Evolutionary conservation across 495 filamentous ascomycete species (phyloP).

Genomic region (Penicillium waksmanii): DNA sequence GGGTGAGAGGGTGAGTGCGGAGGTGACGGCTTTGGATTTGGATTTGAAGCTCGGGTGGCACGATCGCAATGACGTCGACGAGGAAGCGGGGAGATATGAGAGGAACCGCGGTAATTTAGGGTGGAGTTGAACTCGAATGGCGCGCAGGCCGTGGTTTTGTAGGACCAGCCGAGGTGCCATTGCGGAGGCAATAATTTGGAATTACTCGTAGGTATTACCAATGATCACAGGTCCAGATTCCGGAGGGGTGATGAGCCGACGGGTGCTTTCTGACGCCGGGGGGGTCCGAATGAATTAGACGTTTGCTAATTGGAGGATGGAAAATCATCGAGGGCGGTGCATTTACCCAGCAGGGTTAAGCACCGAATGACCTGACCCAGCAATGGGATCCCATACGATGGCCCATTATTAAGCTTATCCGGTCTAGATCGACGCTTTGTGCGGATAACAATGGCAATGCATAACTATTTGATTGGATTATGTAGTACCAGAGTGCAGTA

Average conservation of each 20-base stretch:
- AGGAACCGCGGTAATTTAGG: not conserved
- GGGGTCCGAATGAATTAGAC: not conserved
- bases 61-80: conserved; percentile 22
- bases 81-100: conserved; percentile 9
- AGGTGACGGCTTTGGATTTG: not conserved
- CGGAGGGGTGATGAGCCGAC: conserved; percentile 15
- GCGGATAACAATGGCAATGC: not conserved
- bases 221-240: conserved; percentile 18
- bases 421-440: conserved; percentile 11
- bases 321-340: not conserved
- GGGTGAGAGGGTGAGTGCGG: not conserved
- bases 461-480: conserved; percentile 4
- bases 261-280: conserved; percentile 2
- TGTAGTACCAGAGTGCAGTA: no score
- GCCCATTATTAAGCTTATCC: conserved; percentile 19
- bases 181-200: not conserved
- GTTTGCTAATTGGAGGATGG: not conserved
- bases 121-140: not conserved
- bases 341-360: conserved; percentile 8
- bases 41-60: not conserved
- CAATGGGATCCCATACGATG: no score
- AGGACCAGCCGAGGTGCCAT: conserved; percentile 15
- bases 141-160: conserved; percentile 21
- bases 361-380: not conserved
- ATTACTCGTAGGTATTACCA: conserved; percentile 13